Evolutionary conservation across 495 filamentous ascomycete genomes (phyloP).

Genomic region (Neurospora intermedia): DNA sequence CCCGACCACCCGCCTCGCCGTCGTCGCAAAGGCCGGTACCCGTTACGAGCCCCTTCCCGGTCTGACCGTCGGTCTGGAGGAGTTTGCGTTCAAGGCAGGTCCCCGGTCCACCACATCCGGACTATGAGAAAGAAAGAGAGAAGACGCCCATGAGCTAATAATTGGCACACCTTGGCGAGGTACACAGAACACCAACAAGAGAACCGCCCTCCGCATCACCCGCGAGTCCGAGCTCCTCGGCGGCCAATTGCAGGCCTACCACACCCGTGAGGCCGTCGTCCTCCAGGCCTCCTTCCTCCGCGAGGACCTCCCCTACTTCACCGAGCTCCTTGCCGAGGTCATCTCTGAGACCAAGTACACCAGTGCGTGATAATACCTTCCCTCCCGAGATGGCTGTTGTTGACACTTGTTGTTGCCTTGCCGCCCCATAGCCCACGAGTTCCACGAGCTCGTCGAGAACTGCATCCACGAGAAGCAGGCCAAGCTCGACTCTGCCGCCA

Average conservation of each 20-base stretch:
- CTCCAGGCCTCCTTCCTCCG: conserved; percentile 88
- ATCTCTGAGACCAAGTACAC: conserved; percentile 75
- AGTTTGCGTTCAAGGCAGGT: conserved; percentile 92
- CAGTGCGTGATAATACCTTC: conserved; percentile 41
- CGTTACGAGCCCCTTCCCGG: conserved; percentile 84
- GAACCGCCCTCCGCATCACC: conserved; percentile 80
- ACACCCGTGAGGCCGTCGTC: conserved; percentile 87
- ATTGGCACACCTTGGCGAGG: conserved; percentile 24
- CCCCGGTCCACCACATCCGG: background rate
- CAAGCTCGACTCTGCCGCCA: conserved; percentile 51
- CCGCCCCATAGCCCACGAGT: conserved; percentile 58
- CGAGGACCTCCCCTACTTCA: conserved; percentile 93
- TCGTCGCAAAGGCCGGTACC: conserved; percentile 88
- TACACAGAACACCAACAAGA: conserved; percentile 66
- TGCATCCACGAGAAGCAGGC: conserved; percentile 64
- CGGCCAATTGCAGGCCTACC: conserved; percentile 69
- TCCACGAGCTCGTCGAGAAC: conserved; percentile 71
- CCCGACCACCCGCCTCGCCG: conserved; percentile 76
- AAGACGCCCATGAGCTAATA: conserved; percentile 31
- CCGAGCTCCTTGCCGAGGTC: conserved; percentile 89
- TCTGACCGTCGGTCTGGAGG: conserved; percentile 77
- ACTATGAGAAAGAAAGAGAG: background rate
- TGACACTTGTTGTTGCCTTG: conserved; percentile 6
- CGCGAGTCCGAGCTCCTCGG: conserved; percentile 93
- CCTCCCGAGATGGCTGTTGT: conserved; percentile 8